Conservation (phyloP, 352 stramenopile species). For the Phytopythium sindhum region DNA sequence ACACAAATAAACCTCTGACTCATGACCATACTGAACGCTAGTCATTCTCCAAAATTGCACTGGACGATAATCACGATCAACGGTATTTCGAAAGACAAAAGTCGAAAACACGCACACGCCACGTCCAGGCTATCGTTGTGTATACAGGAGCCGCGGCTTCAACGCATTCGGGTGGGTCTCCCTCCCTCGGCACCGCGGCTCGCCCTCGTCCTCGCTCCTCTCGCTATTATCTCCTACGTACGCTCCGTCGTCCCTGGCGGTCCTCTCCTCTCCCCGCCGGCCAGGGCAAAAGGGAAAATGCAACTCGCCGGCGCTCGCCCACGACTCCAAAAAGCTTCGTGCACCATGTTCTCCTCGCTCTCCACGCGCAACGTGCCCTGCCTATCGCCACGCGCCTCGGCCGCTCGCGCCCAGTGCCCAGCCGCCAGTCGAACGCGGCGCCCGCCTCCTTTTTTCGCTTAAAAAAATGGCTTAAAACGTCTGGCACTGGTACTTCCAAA, state of each 20-base stretch:
- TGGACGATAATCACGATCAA: too few relatives aligned
- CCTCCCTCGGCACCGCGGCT: background rate
- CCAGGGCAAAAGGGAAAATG: background rate
- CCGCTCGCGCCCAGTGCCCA: background rate
- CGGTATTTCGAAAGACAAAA: background rate
- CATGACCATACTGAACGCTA: background rate
- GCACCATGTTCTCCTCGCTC: background rate
- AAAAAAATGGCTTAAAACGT: constrained; percentile 77
- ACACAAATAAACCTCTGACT: background rate
- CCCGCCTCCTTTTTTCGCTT: background rate
- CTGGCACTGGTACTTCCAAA: constrained; percentile 88
- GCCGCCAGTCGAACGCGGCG: background rate
- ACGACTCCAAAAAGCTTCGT: constrained; percentile 2
- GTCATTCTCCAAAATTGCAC: too few relatives aligned
- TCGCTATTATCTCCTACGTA: constrained; percentile 5
- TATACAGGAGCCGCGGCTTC: constrained; percentile 3
- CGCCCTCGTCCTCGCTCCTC: background rate
- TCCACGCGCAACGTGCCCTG: background rate
- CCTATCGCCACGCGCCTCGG: too few relatives aligned
- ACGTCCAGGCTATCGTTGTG: constrained; percentile 3
- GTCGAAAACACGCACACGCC: background rate
- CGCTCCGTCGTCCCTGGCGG: background rate
- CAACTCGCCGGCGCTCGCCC: background rate
- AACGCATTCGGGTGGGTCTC: background rate
- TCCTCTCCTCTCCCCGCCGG: background rate